Conservation (phyloP, 805 yeast species). For the Candida oleophila region DNA sequence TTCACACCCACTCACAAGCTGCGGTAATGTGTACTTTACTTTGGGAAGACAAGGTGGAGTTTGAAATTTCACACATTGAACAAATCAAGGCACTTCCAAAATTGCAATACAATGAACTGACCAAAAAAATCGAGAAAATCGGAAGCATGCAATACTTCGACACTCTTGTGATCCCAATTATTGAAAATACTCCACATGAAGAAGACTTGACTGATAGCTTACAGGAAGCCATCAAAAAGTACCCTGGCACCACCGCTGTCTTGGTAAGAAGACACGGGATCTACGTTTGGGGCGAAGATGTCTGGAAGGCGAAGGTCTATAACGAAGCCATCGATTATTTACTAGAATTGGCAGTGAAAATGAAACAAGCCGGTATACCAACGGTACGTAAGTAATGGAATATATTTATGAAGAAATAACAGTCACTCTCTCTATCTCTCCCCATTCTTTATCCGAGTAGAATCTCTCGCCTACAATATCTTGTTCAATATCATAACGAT, state of each 20-base stretch:
- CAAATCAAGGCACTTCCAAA: conserved; percentile 90
- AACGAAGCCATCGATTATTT: conserved; percentile 92
- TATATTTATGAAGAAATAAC: too few relatives aligned
- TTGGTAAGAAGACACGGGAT: conserved; percentile 92
- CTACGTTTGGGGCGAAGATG: conserved; percentile 93
- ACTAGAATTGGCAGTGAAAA: conserved; percentile 78
- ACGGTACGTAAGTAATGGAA: conserved; percentile 25
- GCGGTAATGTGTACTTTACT: conserved; percentile 81
- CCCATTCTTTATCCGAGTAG: too few relatives aligned
- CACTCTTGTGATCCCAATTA: conserved; percentile 80
- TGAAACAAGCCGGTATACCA: conserved; percentile 70
- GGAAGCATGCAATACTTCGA: conserved; percentile 75
- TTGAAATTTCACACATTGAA: conserved; percentile 77
- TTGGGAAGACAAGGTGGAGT: conserved; percentile 59
- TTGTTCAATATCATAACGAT: too few relatives aligned
- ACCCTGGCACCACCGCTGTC: conserved; percentile 82
- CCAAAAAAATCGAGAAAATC: conserved; percentile 48
- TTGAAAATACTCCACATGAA: conserved; percentile 87
- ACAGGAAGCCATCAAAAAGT: conserved; percentile 58
- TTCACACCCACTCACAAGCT: conserved; percentile 89
- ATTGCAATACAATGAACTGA: conserved; percentile 24
- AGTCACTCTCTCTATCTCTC: too few relatives aligned
- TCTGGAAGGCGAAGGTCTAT: conserved; percentile 90
- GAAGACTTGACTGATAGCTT: conserved; percentile 74
- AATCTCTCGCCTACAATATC: too few relatives aligned